Base-by-base conservation (phyloP, 208 protist species). In the Trypanosoma lewisi region DNA sequence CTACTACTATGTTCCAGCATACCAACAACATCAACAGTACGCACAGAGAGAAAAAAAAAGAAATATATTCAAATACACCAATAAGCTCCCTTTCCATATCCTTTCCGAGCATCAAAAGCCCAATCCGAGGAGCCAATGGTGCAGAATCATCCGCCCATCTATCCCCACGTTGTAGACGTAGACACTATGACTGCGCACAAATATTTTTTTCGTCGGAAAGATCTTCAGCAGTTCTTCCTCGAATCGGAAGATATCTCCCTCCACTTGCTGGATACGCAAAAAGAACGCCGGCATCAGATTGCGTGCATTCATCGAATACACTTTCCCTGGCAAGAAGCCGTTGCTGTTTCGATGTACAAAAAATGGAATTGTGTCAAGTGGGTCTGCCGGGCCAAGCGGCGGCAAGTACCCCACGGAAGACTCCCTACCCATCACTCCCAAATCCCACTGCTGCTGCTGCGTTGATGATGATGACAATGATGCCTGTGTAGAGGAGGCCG, bases 181-280 rank as follows among this genome's bases (percentile, higher is more conserved):
- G 27, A 93, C 58, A 19, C 66, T 67, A 60, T 85, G 76, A 23
- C 73, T 82, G 4, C 80, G 78, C 23, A 92, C 80, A 70, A 93
- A 93, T 12, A 90, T 92, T 67, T 91, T 91, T 70, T 93, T 93
- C 11, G 89, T 95, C 0, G 89, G 86, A 54, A 95, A 95, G 21
- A 95, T 89, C 61, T 95, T 95, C 73, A 95, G 76, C 30, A 95
- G 70, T 75, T 95, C 89, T 66, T 95, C 89, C 66, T 93, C 86
- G 53, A 91, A 89, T 34, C 86, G 79, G 53, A 91, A 93, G 2
- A 86, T 8, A 48, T 95, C 84, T 7, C 89, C 89, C 21, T 93
- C 86, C 11, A 95, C 59, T 53, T 77, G 74, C 30, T 76, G 53
- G 34, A 95, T 89, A 4, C 69, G 64, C 61, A 93, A 53, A 42